Evolutionary conservation across 164 flowering plant species (phyloP), one percentile per base, ranked within the genome.

Genomic region (Vitis labrusca): DNA sequence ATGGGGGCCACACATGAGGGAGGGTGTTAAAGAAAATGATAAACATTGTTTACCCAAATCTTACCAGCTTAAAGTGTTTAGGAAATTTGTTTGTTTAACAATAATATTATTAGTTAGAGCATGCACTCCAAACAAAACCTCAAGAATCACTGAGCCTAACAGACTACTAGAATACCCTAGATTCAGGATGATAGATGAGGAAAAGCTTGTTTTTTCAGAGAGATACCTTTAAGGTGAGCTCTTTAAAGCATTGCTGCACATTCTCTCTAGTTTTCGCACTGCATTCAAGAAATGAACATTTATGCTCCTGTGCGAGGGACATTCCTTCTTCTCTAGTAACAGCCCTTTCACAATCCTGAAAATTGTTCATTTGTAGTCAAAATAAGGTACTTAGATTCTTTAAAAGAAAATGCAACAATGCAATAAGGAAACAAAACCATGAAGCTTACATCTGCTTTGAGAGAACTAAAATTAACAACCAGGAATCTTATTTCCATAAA

Each of bases 231-330:
- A 80, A 64, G 5, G 79, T 76, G 73, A 94, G 97, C 63, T 92
- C 91, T 70, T 74, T 85, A 74, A 94, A 94, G 77, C 94, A 89
- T 70, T 81, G 82, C 15, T 78, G 81, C 61, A 94, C 93, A 65
- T 91, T 89, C 69, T 85, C 88, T 67, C 82, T 79, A 59, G 91
- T 94, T 83, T 80, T 92, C 10, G 97, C 97, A 76, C 97, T 94
- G 17, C 97, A 94, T 74, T 94, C 98, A 49, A 88, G 74, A 82
- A 89, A 94, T 58, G 76, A 73, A 58, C 91, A 86, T 61, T 83
- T 82, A 74, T 84, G 85, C 62, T 87, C 84, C 69, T 77, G 75
- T 19, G 97, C 97, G 60, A 94, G 88, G 61, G 90, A 87, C 76
- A 83, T 68, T 1, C 98, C 97, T 75, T 94, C 98, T 73, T 91